phyloP scores from a whole-genome alignment of 1,284 basidiomycete genomes.

The Heliocybe sulcata region DNA sequence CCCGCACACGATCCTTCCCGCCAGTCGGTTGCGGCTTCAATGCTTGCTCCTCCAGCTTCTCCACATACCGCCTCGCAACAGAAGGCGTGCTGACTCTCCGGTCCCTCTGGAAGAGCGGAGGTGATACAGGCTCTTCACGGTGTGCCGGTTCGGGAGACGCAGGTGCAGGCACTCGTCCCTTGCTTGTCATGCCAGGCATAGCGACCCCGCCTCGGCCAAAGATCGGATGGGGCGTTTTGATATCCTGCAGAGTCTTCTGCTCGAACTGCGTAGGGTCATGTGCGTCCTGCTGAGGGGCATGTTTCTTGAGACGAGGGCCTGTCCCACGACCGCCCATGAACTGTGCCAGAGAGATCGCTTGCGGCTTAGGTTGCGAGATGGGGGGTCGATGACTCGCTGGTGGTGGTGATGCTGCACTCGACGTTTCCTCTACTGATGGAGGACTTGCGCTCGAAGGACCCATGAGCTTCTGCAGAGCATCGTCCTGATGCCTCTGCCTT shows the following conservation, averaged over 20 bases:
- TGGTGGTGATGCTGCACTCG: slow-evolving; percentile 4
- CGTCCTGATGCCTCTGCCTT: slow-evolving; percentile 34
- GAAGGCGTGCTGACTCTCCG: slow-evolving; percentile 27
- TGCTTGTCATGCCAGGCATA: slow-evolving; percentile 57
- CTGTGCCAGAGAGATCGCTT: slow-evolving; percentile 61
- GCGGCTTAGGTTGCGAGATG: slow-evolving; percentile 19
- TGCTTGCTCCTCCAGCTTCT: slow-evolving; percentile 24
- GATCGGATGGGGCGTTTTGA: slow-evolving; percentile 55
- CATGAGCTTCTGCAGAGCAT: slow-evolving; percentile 36
- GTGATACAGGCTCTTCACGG: neutral
- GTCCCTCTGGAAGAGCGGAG: slow-evolving; percentile 14
- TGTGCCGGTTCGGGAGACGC: slow-evolving; percentile 9
- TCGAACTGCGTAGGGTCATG: slow-evolving; percentile 60
- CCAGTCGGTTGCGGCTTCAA: slow-evolving; percentile 14
- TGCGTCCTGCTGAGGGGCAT: slow-evolving; percentile 62
- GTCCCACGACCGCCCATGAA: slow-evolving; percentile 72
- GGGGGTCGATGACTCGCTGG: slow-evolving; percentile 11
- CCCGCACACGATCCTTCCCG: slow-evolving; percentile 15
- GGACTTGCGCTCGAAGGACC: slow-evolving; percentile 4
- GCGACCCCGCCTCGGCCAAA: slow-evolving; percentile 69
- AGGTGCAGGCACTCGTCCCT: slow-evolving; percentile 14
- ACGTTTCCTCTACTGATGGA: neutral
- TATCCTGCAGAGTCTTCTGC: slow-evolving; percentile 37
- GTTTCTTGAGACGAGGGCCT: slow-evolving; percentile 62
- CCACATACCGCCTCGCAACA: slow-evolving; percentile 26